phyloP scores from a whole-genome alignment of 1,284 basidiomycete species.

The Phenoliferia sp. region DNA sequence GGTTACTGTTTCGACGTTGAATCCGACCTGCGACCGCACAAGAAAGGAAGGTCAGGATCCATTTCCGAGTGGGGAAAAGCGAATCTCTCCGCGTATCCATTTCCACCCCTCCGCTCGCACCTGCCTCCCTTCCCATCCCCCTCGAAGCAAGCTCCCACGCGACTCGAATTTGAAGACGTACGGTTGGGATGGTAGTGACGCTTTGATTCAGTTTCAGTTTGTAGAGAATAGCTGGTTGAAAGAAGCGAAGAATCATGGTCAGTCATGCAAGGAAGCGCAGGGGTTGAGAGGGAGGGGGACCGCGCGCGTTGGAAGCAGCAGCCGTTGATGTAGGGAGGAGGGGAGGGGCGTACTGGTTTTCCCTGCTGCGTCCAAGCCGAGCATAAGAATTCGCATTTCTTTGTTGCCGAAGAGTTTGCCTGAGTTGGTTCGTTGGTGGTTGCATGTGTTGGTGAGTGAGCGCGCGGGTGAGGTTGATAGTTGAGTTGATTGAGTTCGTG shows the following conservation, averaged over 20 bases:
- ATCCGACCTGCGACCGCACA: constrained; percentile 39
- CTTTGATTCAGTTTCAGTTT: constrained; percentile 48
- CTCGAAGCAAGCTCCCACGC: no score
- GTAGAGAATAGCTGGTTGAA: constrained; percentile 42
- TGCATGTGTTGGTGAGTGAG: neutral
- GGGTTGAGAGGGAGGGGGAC: neutral
- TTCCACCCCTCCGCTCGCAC: no score
- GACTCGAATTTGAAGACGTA: no score
- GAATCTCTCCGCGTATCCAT: no score
- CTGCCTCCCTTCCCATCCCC: no score
- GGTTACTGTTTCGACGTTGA: constrained; percentile 48
- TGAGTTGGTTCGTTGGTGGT: constrained; percentile 38
- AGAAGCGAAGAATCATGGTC: neutral
- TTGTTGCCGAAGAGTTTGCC: constrained; percentile 39
- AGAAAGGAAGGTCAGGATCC: neutral
- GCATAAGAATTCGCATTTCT: constrained; percentile 42
- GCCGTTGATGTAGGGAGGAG: neutral
- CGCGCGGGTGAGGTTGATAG: neutral
- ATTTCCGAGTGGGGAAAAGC: neutral
- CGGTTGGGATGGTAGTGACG: constrained; percentile 52
- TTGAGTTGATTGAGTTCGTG: neutral
- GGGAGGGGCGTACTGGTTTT: constrained; percentile 67
- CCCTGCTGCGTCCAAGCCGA: constrained; percentile 56
- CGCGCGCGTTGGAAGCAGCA: neutral
- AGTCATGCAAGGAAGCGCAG: neutral